A percentile compares a stretch with the other conserved stretches of the same genome.
Evolutionary conservation across 768 basidiomycete genomes (phyloP).

Genomic region (Leccinellum albellum): DNA sequence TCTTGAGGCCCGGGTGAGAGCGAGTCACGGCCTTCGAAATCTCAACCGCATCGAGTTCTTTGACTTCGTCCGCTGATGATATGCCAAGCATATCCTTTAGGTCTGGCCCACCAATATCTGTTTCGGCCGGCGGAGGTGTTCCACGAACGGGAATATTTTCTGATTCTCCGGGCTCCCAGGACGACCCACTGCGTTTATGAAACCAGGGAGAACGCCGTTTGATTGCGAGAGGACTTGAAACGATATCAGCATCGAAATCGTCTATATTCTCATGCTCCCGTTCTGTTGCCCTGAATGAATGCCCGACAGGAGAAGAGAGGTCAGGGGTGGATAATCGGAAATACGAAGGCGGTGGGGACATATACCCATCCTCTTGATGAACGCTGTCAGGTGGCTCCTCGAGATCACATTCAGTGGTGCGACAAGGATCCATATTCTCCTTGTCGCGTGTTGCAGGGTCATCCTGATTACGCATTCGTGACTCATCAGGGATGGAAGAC

Average conservation of each 20-base stretch:
- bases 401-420: conserved; percentile 39
- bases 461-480: conserved; percentile 37
- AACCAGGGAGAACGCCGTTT: conserved; percentile 17
- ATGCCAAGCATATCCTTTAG: conserved; percentile 43
- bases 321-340: conserved; percentile 50
- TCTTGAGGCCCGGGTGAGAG: conserved; percentile 33
- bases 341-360: conserved; percentile 63
- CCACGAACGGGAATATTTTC: conserved; percentile 26
- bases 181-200: conserved; percentile 1
- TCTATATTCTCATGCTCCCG: conserved; percentile 15
- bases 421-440: conserved; percentile 38
- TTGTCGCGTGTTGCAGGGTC: conserved; percentile 37
- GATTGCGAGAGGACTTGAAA: conserved; percentile 30
- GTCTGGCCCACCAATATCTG: conserved; percentile 37
- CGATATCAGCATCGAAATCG: conserved; percentile 51
- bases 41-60: conserved; percentile 27
- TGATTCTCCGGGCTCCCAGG: not conserved
- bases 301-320: conserved; percentile 59
- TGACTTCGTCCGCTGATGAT: conserved; percentile 44
- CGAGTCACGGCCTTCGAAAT: conserved; percentile 31
- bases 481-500: conserved; percentile 4
- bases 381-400: conserved; percentile 42
- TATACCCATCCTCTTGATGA: conserved; percentile 78
- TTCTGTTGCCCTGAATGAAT: conserved; percentile 20
- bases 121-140: conserved; percentile 25